These are phyloP conservation scores for Ephemerocybe angulata DNA, from an alignment of 768 basidiomycete genomes.

Conservation along the genomic window DNA sequence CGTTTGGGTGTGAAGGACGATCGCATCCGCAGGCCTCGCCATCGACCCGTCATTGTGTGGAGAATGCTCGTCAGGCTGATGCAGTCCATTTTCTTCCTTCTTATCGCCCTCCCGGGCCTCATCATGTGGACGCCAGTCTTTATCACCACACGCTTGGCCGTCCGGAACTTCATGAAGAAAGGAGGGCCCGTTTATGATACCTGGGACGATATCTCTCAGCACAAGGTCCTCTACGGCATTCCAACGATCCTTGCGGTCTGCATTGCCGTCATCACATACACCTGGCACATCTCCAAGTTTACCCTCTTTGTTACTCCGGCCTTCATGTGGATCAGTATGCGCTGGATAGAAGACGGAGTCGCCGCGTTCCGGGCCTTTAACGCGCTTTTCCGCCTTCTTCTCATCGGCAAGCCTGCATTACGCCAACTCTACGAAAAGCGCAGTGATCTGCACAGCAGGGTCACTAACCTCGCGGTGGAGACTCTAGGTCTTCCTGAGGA, in stretches of 20 bases:
- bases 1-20: conserved; percentile 79
- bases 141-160: conserved; percentile 61
- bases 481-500: conserved; percentile 60
- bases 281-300: conserved; percentile 66
- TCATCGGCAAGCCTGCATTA: conserved; percentile 57
- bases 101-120: conserved; percentile 71
- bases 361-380: conserved; percentile 74
- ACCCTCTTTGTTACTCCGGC: conserved; percentile 62
- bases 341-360: conserved; percentile 85
- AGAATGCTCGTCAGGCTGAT: conserved; percentile 62
- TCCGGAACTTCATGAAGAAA: conserved; percentile 72
- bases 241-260: conserved; percentile 71
- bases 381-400: conserved; percentile 57
- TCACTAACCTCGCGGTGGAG: conserved; percentile 60
- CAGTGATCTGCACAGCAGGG: conserved; percentile 54
- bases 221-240: conserved; percentile 82
- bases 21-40: conserved; percentile 66
- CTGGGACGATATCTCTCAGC: conserved; percentile 87
- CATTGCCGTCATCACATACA: conserved; percentile 47
- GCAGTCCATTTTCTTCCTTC: conserved; percentile 61
- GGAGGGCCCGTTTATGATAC: conserved; percentile 77
- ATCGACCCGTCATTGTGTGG: conserved; percentile 49
- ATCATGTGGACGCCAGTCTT: conserved; percentile 83
- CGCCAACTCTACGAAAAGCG: conserved; percentile 51
- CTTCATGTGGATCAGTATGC: conserved; percentile 85